phyloP scores from a whole-genome alignment of 1,284 basidiomycete genomes.

The Trametes sp. region DNA sequence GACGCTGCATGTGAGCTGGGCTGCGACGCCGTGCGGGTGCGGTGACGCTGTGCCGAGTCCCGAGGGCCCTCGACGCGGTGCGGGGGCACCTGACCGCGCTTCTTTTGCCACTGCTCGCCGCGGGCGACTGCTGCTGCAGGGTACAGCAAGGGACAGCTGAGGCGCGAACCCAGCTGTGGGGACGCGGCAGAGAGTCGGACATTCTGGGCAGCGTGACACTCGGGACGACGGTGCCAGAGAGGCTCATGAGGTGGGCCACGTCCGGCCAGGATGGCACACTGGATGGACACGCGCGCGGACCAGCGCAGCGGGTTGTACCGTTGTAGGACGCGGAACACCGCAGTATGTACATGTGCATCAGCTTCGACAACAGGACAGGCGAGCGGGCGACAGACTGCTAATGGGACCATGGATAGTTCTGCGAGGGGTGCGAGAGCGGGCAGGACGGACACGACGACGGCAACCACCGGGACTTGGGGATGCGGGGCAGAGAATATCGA shows the following conservation, averaged over 20 bases:
- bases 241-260: not conserved
- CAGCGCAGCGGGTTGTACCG: slow-evolving; percentile 6
- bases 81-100: slow-evolving; percentile 20
- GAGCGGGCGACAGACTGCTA: slow-evolving; percentile 21
- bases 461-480: slow-evolving; percentile 9
- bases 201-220: not conserved
- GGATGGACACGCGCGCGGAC: slow-evolving; percentile 10
- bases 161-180: not conserved
- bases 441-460: slow-evolving; percentile 21
- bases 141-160: slow-evolving; percentile 13
- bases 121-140: slow-evolving; percentile 1
- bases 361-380: slow-evolving; percentile 15
- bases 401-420: slow-evolving; percentile 19
- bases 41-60: slow-evolving; percentile 18
- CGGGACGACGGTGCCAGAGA: slow-evolving; percentile 20
- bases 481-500: slow-evolving; percentile 3
- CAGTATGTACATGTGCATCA: slow-evolving; percentile 21
- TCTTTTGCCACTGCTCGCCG: slow-evolving; percentile 10
- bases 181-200: slow-evolving; percentile 3
- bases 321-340: slow-evolving; percentile 6
- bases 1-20: slow-evolving; percentile 10
- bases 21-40: not conserved
- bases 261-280: not conserved
- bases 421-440: slow-evolving; percentile 14
- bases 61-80: slow-evolving; percentile 14